These are phyloP conservation scores for Trichoderma gamsii DNA, from an alignment of 495 filamentous ascomycete species.

Conservation along the genomic window DNA sequence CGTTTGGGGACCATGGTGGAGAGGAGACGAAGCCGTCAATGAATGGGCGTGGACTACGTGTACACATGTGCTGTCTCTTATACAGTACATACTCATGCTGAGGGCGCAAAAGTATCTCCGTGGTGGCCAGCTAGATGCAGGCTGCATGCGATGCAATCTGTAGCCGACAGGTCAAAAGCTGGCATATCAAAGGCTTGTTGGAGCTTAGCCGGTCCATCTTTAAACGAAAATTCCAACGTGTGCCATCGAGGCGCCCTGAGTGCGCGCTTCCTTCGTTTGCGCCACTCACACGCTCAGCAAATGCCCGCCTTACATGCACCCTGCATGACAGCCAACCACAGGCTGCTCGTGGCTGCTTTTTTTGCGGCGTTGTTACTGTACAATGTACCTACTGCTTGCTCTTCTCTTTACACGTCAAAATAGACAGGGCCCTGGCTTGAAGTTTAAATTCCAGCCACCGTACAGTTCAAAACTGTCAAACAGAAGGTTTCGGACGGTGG, in stretches of 20 bases:
- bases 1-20: neutral
- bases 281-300: too few species aligned
- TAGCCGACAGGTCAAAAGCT: conserved; percentile 2
- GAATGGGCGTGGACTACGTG: conserved; percentile 6
- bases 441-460: neutral
- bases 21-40: neutral
- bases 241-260: too few species aligned
- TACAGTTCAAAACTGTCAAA: neutral
- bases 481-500: neutral
- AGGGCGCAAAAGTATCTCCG: neutral
- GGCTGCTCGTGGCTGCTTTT: too few species aligned
- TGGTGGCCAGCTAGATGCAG: neutral
- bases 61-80: neutral
- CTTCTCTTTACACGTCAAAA: neutral
- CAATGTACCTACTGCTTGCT: neutral
- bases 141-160: neutral
- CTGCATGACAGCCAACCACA: too few species aligned
- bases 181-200: neutral
- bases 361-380: too few species aligned
- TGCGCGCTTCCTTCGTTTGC: too few species aligned
- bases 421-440: neutral
- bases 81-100: neutral
- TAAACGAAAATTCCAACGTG: neutral
- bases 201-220: neutral
- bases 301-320: too few species aligned